A percentile compares a stretch with the other conserved stretches of the same genome.
phyloP scores from a whole-genome alignment of 441 rosid genomes.

The Populus hybrid region DNA sequence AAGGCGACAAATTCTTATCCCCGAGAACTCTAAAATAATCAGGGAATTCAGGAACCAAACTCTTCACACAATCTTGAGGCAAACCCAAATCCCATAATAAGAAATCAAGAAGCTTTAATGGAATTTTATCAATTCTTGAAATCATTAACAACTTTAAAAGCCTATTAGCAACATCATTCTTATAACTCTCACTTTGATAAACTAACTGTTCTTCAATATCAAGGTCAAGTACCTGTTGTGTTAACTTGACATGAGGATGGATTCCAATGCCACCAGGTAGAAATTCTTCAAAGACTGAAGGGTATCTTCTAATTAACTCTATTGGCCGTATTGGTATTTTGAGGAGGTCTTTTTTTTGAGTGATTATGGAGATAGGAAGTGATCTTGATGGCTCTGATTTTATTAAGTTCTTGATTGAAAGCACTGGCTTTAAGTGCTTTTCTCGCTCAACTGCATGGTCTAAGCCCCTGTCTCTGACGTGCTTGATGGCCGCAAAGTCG shows the following conservation, averaged over 20 bases:
- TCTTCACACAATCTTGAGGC: constrained; percentile 46
- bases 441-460: constrained; percentile 86
- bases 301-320: constrained; percentile 73
- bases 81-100: constrained; percentile 78
- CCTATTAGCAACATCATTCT: constrained; percentile 60
- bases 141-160: constrained; percentile 73
- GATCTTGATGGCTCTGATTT: constrained; percentile 82
- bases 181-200: constrained; percentile 65
- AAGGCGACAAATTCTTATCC: constrained; percentile 4
- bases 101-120: constrained; percentile 52
- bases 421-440: constrained; percentile 63
- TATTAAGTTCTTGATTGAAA: constrained; percentile 68
- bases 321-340: constrained; percentile 70
- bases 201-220: constrained; percentile 81
- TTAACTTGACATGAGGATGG: constrained; percentile 81
- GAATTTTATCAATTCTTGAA: constrained; percentile 52
- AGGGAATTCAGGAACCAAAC: constrained; percentile 68
- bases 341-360: constrained; percentile 48
- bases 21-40: constrained; percentile 62
- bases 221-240: constrained; percentile 61
- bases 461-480: constrained; percentile 79
- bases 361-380: constrained; percentile 61
- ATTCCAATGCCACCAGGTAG: constrained; percentile 67
- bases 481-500: constrained; percentile 36
- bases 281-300: constrained; percentile 68